Percentiles rank a stretch among this genome's conserved stretches.
Conservation (phyloP, 179 eudicot species). For the Vitellaria paradoxa region DNA sequence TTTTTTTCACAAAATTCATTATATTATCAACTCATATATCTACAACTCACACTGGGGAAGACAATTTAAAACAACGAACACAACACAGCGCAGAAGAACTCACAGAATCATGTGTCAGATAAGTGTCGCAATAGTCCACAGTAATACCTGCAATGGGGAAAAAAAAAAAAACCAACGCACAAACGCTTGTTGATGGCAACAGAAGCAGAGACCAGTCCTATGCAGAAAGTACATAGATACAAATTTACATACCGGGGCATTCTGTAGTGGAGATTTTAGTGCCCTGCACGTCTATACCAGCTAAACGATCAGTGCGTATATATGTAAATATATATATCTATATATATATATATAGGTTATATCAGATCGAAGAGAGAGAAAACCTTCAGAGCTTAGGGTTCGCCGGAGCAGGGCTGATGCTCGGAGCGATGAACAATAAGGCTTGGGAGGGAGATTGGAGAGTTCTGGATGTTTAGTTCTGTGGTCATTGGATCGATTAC, state of each 20-base stretch:
- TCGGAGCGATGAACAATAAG: not conserved
- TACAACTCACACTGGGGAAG: too few relatives aligned
- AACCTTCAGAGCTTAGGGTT: not conserved
- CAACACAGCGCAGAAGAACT: not conserved
- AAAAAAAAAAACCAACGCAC: not conserved
- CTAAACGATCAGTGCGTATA: too few relatives aligned
- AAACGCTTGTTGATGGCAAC: not conserved
- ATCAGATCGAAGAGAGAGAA: too few relatives aligned
- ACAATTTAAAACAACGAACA: not conserved
- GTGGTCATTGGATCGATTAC: too few relatives aligned
- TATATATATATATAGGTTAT: too few relatives aligned
- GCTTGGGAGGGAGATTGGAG: not conserved
- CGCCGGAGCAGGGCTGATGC: not conserved
- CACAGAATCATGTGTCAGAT: constrained; percentile 50
- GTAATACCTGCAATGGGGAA: constrained; percentile 34
- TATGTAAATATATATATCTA: too few relatives aligned
- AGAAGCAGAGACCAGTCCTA: not conserved
- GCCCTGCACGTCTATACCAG: too few relatives aligned
- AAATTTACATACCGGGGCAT: constrained; percentile 1
- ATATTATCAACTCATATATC: not conserved
- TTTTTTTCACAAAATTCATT: not conserved
- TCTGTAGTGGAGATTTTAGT: not conserved
- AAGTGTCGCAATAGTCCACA: constrained; percentile 57
- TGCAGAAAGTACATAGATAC: not conserved
- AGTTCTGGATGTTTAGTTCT: too few relatives aligned